Evolutionary conservation across 495 filamentous ascomycete genomes (phyloP), one percentile per base, ranked within the genome.

Genomic region (Mytilinidion resinicola): DNA sequence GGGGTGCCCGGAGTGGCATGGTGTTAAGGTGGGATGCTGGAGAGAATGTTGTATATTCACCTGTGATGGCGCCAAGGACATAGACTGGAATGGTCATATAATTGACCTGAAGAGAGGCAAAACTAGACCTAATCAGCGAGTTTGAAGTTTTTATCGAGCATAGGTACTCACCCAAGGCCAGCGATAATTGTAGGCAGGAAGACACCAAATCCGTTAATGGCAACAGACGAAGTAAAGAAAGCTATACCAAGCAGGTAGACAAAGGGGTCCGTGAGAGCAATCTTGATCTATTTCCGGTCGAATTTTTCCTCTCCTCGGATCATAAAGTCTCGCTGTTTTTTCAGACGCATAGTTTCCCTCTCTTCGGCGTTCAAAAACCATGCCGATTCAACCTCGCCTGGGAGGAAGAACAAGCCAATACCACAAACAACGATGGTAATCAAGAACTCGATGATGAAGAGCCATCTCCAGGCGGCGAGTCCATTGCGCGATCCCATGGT

Each of bases 1-100:
- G n/a, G n/a, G n/a, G n/a, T n/a, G n/a, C n/a, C n/a, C n/a, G n/a
- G n/a, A n/a, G n/a, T n/a, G n/a, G n/a, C n/a, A n/a, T n/a, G n/a
- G n/a, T n/a, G n/a, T n/a, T n/a, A n/a, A n/a, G n/a, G n/a, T n/a
- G n/a, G n/a, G n/a, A n/a, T n/a, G n/a, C n/a, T n/a, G n/a, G n/a
- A n/a, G n/a, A n/a, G n/a, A n/a, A n/a, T n/a, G n/a, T n/a, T n/a
- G n/a, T n/a, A n/a, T n/a, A n/a, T n/a, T n/a, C n/a, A n/a, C n/a
- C n/a, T n/a, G n/a, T n/a, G n/a, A 60, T 39, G 2, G 51, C 47
- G 15, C 50, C 61, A 15, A 56, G 17, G n/a, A 59, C 36, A 41
- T 66, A 63, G 15, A 61, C 44, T n/a, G 64, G 56, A 9, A 64
- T 61, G 20, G 64, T 63, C 34, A 59, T 3, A 25, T 62, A 62